Conservation (phyloP, 1,284 basidiomycete species). For the Pyrrhoderma noxium region DNA sequence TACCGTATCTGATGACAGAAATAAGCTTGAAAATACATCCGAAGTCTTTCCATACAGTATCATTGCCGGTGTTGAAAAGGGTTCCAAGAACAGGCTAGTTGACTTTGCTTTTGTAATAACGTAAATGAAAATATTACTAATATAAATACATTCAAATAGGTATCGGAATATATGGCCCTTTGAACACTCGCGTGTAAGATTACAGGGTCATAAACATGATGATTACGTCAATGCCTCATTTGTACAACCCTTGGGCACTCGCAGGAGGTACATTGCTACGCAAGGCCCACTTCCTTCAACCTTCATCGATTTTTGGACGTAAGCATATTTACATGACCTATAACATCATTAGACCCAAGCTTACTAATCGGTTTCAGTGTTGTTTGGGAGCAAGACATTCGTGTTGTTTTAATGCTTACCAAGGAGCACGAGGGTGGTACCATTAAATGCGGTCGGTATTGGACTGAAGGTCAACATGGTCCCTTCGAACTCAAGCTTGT, state of each 20-base stretch:
- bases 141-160: constrained; percentile 35
- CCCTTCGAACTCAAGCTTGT: constrained; percentile 57
- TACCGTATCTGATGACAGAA: neutral
- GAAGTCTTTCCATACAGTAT: constrained; percentile 80
- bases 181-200: constrained; percentile 81
- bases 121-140: neutral
- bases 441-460: constrained; percentile 91
- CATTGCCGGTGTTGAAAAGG: constrained; percentile 92
- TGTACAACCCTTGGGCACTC: constrained; percentile 78
- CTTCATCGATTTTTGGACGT: constrained; percentile 95
- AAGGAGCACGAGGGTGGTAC: constrained; percentile 84
- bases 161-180: constrained; percentile 95
- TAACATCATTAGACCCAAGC: neutral
- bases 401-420: constrained; percentile 85
- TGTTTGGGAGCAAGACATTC: constrained; percentile 75
- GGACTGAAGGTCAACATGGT: constrained; percentile 70
- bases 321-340: constrained; percentile 32
- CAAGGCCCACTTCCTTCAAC: constrained; percentile 92
- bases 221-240: constrained; percentile 95
- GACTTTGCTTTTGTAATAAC: constrained; percentile 24
- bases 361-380: constrained; percentile 38
- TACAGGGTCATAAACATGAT: constrained; percentile 40
- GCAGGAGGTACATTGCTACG: constrained; percentile 86
- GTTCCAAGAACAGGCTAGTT: constrained; percentile 82
- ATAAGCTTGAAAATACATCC: neutral